phyloP scores from a whole-genome alignment of 768 basidiomycete species.

The Russula olivacea region DNA sequence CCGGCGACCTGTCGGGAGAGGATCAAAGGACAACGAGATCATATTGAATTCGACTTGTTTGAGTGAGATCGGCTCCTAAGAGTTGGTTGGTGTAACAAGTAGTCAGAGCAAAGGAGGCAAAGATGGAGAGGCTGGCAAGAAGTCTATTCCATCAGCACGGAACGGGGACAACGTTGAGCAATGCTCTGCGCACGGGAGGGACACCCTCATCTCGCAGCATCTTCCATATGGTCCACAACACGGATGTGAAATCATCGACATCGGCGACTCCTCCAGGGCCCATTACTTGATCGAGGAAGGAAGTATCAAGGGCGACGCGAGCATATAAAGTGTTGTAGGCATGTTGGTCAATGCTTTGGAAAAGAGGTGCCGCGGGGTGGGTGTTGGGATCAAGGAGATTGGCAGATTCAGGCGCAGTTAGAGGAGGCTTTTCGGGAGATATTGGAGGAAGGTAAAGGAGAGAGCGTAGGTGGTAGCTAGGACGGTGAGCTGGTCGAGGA shows the following conservation, averaged over 20 bases:
- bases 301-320: conserved; percentile 68
- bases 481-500: conserved; percentile 50
- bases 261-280: conserved; percentile 71
- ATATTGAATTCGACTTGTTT: conserved; percentile 99
- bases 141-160: conserved; percentile 25
- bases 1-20: conserved; percentile 64
- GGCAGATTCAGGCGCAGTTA: conserved; percentile 57
- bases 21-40: conserved; percentile 86
- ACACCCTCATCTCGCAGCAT: conserved; percentile 57
- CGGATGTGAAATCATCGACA: conserved; percentile 82
- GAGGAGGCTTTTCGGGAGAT: conserved; percentile 32
- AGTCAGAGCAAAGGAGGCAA: conserved; percentile 92
- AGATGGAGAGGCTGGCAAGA: conserved; percentile 65
- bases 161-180: not conserved
- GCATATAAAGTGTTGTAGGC: conserved; percentile 84
- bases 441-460: conserved; percentile 70
- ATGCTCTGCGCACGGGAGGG: conserved; percentile 43
- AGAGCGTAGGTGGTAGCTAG: conserved; percentile 80
- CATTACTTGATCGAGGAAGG: conserved; percentile 80
- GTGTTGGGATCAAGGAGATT: conserved; percentile 84
- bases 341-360: conserved; percentile 57
- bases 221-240: conserved; percentile 86
- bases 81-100: conserved; percentile 64
- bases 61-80: conserved; percentile 39
- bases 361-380: conserved; percentile 73